Percentiles rank a stretch among this genome's conserved stretches.
phyloP scores from a whole-genome alignment of 129 eudicot genomes.

The Lactuca sativa region DNA sequence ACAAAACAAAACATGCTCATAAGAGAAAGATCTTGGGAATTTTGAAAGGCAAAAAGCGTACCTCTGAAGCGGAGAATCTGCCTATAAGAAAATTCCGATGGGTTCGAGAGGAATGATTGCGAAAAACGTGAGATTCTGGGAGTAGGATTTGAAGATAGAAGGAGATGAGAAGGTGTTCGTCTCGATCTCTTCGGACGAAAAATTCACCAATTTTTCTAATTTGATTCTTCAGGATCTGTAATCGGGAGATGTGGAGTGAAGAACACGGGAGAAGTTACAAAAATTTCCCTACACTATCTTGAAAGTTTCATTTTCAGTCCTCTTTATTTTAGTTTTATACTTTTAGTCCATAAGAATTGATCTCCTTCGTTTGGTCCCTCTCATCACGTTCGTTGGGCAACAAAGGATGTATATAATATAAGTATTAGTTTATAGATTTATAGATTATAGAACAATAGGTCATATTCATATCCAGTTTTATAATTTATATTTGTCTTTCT shows the following conservation, averaged over 20 bases:
- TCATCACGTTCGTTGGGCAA: no score
- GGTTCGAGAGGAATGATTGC: background rate
- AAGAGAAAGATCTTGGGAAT: slow-evolving; percentile 1
- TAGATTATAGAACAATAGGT: no score
- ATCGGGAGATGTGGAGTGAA: slow-evolving; percentile 35
- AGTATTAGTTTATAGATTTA: no score
- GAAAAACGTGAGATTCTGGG: slow-evolving; percentile 17
- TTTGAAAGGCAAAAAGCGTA: slow-evolving; percentile 15
- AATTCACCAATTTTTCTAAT: slow-evolving; percentile 1
- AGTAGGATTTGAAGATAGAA: slow-evolving; percentile 19
- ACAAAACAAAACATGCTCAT: slow-evolving; percentile 3
- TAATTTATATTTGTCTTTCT: no score
- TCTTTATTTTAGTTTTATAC: background rate
- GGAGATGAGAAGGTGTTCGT: slow-evolving; percentile 7
- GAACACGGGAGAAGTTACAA: slow-evolving; percentile 18
- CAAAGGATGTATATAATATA: no score
- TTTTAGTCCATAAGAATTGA: background rate
- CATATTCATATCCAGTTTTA: no score
- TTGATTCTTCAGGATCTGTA: slow-evolving; percentile 37
- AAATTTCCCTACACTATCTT: slow-evolving; percentile 2
- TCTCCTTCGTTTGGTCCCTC: background rate
- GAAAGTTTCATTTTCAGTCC: background rate
- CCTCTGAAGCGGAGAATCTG: slow-evolving; percentile 38
- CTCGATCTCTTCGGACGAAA: slow-evolving; percentile 21
- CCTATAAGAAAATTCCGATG: background rate